phyloP scores from a whole-genome alignment of 1,284 basidiomycete species.

The Leccinum subatratum region DNA sequence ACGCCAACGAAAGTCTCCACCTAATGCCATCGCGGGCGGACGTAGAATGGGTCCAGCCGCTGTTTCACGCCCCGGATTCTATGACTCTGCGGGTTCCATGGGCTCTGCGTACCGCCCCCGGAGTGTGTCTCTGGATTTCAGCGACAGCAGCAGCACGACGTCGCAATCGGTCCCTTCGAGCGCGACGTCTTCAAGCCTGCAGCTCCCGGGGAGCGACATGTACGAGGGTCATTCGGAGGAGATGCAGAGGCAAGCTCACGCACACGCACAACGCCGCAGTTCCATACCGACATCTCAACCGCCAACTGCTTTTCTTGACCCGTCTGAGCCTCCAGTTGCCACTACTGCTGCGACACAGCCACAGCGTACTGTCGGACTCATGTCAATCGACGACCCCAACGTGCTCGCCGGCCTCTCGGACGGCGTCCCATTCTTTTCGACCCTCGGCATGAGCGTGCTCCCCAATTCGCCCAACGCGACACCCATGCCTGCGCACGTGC shows the following conservation, averaged over 20 bases:
- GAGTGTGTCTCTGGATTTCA: slow-evolving; percentile 30
- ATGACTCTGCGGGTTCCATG: slow-evolving; percentile 16
- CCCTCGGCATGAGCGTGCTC: slow-evolving; percentile 26
- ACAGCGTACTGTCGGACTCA: slow-evolving; percentile 37
- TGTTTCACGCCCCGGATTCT: slow-evolving; percentile 44
- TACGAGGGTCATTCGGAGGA: slow-evolving; percentile 23
- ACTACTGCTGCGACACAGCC: slow-evolving; percentile 11
- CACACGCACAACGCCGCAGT: slow-evolving; percentile 12
- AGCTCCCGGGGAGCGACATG: slow-evolving; percentile 29
- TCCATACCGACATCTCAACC: slow-evolving; percentile 22
- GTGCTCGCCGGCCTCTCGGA: slow-evolving; percentile 57
- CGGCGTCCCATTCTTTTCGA: slow-evolving; percentile 58
- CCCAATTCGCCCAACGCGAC: slow-evolving; percentile 42
- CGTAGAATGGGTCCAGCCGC: slow-evolving; percentile 57
- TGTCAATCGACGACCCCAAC: slow-evolving; percentile 66
- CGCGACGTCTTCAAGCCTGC: slow-evolving; percentile 40
- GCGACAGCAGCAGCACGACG: slow-evolving; percentile 30
- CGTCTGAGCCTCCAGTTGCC: slow-evolving; percentile 4
- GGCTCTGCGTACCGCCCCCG: slow-evolving; percentile 30
- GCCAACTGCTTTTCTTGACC: slow-evolving; percentile 7
- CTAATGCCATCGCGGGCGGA: slow-evolving; percentile 30
- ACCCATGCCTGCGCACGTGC: slow-evolving; percentile 39
- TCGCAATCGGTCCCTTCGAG: slow-evolving; percentile 33
- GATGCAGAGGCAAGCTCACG: slow-evolving; percentile 16
- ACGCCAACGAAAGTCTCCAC: slow-evolving; percentile 64